Conservation (phyloP, 768 basidiomycete genomes). For the Glaciozyma martinii region DNA sequence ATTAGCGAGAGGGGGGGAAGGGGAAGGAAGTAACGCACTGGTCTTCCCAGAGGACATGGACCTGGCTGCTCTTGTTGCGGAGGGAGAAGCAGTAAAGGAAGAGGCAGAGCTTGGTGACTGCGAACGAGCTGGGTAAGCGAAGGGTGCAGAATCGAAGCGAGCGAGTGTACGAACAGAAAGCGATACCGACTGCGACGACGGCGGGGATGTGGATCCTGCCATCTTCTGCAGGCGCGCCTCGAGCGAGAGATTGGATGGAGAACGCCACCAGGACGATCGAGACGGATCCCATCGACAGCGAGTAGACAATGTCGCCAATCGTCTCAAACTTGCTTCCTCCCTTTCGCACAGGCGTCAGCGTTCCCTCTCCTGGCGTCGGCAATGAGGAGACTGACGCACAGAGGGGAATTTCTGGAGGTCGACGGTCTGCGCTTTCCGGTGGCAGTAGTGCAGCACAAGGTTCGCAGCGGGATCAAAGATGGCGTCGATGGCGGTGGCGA, state of each 20-base stretch:
- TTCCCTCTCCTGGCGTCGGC: conserved; percentile 49
- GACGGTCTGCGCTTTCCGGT: conserved; percentile 59
- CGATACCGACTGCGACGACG: conserved; percentile 69
- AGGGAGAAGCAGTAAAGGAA: conserved; percentile 80
- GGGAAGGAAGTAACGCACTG: conserved; percentile 71
- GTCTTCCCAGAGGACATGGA: conserved; percentile 91
- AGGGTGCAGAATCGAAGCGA: background rate
- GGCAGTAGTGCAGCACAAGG: conserved; percentile 49
- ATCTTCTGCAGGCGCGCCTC: conserved; percentile 44
- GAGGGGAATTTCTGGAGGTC: conserved; percentile 81
- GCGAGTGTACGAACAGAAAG: conserved; percentile 53
- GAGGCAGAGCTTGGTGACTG: conserved; percentile 56
- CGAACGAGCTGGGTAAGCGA: background rate
- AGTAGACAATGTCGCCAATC: conserved; percentile 27
- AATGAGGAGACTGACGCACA: conserved; percentile 82
- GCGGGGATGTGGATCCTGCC: conserved; percentile 69
- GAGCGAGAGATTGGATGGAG: conserved; percentile 60
- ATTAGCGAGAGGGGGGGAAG: conserved; percentile 52
- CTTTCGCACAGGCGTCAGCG: background rate
- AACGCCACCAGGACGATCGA: conserved; percentile 49
- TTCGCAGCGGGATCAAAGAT: conserved; percentile 42
- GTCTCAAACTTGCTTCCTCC: conserved; percentile 23
- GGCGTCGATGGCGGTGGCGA: conserved; percentile 55
- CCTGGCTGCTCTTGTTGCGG: conserved; percentile 75
- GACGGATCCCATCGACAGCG: conserved; percentile 22